Evolutionary conservation across 2,329 filamentous ascomycete genomes (phyloP).

Genomic region (Ascochyta pisi): DNA sequence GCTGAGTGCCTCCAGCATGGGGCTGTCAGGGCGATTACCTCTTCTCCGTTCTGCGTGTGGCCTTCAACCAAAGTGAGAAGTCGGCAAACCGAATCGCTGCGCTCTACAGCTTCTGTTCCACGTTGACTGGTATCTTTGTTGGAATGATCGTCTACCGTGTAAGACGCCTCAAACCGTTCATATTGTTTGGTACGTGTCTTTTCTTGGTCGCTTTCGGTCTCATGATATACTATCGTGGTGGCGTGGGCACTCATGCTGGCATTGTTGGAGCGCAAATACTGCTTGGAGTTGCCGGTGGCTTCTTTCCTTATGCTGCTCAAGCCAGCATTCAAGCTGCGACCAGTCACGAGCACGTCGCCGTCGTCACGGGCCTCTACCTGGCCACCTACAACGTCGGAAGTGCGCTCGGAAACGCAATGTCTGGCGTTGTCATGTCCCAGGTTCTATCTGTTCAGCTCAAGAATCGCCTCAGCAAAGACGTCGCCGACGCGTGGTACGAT

Average conservation of each 20-base stretch:
- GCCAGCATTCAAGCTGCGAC: conserved; percentile 60
- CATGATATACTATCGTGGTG: conserved; percentile 67
- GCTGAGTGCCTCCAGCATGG: conserved; percentile 9
- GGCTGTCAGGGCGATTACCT: conserved; percentile 68
- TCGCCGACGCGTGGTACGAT: conserved; percentile 51
- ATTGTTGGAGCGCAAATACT: conserved; percentile 69
- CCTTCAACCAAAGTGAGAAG: conserved; percentile 64
- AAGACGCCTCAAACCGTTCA: conserved; percentile 67
- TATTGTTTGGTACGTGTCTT: conserved; percentile 64
- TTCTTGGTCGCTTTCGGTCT: conserved; percentile 70
- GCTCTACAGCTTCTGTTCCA: conserved; percentile 65
- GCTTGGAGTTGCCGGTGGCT: conserved; percentile 67
- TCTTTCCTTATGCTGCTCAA: conserved; percentile 64
- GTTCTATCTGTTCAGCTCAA: conserved; percentile 53
- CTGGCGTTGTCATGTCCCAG: conserved; percentile 69
- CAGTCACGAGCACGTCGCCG: conserved; percentile 64
- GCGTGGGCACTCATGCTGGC: conserved; percentile 58
- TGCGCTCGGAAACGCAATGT: conserved; percentile 66
- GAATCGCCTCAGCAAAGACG: conserved; percentile 25
- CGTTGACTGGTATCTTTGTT: conserved; percentile 63
- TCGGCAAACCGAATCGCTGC: conserved; percentile 66
- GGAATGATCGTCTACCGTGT: conserved; percentile 63
- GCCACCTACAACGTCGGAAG: conserved; percentile 69
- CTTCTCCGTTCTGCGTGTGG: conserved; percentile 67
- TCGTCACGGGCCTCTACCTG: conserved; percentile 69